Conservation (phyloP, 345 rosid genomes). For the Boechera divaricarpa region DNA sequence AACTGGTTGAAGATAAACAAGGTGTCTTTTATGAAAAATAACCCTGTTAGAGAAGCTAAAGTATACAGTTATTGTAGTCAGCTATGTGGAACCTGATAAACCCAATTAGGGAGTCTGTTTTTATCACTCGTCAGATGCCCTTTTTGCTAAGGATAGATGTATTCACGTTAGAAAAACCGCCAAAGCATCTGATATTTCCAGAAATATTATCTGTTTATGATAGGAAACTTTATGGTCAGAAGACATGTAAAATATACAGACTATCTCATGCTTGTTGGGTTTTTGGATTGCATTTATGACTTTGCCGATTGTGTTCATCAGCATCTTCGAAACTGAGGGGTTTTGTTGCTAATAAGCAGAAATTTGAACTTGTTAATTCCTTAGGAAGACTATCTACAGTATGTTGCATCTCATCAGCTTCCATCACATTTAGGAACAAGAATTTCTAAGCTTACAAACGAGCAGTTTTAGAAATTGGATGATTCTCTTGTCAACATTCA, state of each 20-base stretch:
- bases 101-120: not conserved
- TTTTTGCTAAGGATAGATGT: not conserved
- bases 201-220: not conserved
- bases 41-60: not conserved
- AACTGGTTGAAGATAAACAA: conserved; percentile 96
- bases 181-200: conserved; percentile 1
- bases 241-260: conserved; percentile 17
- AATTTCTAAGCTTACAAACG: not conserved
- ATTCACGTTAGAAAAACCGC: not conserved
- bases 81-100: conserved; percentile 9
- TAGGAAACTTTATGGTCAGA: not conserved
- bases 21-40: conserved; percentile 41
- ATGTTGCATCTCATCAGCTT: conserved; percentile 2
- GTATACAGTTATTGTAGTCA: not conserved
- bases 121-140: not conserved
- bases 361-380: not conserved
- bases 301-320: conserved; percentile 1
- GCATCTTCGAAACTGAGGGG: conserved; percentile 3
- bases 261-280: conserved; percentile 5
- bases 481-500: not conserved
- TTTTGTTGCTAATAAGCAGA: conserved; percentile 23
- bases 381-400: not conserved
- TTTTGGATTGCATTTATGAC: conserved; percentile 14
- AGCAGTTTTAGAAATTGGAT: conserved; percentile 7
- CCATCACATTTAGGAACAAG: conserved; percentile 1